These are phyloP conservation scores for Corynascus novoguineensis DNA, from an alignment of 495 filamentous ascomycete genomes.

Conservation along the genomic window DNA sequence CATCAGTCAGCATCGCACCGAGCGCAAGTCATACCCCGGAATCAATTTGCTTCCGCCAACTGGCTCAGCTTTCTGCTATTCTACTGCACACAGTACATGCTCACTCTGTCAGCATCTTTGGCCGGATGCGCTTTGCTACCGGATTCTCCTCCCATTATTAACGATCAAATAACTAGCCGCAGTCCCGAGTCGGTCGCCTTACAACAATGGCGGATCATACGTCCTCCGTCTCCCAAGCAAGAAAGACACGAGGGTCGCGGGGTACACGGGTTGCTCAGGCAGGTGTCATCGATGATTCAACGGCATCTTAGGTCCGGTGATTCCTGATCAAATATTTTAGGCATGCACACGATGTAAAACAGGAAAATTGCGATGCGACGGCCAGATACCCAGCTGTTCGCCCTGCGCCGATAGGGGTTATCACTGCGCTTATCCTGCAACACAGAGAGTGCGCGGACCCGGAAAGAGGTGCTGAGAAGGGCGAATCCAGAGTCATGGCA, in stretches of 20 bases:
- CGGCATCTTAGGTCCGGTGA: too few relatives aligned
- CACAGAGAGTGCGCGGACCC: slow-evolving; percentile 4
- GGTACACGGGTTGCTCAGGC: not conserved
- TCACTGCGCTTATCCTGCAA: slow-evolving; percentile 7
- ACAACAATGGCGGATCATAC: not conserved
- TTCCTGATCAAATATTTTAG: not conserved
- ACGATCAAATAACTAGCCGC: too few relatives aligned
- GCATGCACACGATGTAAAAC: slow-evolving; percentile 10
- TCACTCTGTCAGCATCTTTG: too few relatives aligned
- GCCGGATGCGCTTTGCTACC: not conserved
- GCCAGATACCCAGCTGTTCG: slow-evolving; percentile 10
- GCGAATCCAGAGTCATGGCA: not conserved
- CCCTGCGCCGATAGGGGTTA: not conserved
- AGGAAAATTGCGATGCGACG: slow-evolving; percentile 11
- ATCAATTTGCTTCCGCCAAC: not conserved
- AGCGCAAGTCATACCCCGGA: not conserved
- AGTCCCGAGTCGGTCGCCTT: too few relatives aligned
- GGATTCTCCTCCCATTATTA: too few relatives aligned
- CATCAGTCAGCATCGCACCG: too few relatives aligned
- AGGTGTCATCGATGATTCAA: too few relatives aligned
- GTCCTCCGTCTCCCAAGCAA: not conserved
- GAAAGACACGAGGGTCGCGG: not conserved
- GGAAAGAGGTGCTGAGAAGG: slow-evolving; percentile 4
- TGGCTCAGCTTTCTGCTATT: too few relatives aligned
- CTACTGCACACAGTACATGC: too few relatives aligned